Percentiles rank a stretch among this genome's conserved stretches.
Conservation (phyloP, 2,329 filamentous ascomycete species). For the Nothomitra cinnamomea region DNA sequence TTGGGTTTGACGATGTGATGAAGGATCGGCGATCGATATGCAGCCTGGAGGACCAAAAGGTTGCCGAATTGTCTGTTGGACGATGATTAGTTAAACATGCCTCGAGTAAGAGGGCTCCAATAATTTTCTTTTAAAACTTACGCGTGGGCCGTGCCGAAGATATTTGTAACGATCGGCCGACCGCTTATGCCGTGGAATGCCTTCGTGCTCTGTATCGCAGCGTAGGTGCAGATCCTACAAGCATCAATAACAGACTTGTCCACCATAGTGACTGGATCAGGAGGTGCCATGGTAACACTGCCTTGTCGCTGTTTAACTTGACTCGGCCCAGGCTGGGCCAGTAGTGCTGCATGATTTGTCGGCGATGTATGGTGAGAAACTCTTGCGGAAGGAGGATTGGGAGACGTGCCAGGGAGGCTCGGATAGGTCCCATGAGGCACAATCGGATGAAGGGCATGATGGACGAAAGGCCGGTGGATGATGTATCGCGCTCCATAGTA, state of each 20-base stretch:
- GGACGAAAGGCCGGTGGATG: constrained; percentile 64
- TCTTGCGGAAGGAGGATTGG: constrained; percentile 26
- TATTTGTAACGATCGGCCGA: constrained; percentile 78
- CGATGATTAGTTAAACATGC: constrained; percentile 15
- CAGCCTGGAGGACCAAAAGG: constrained; percentile 73
- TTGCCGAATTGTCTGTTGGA: constrained; percentile 79
- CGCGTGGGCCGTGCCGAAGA: constrained; percentile 91
- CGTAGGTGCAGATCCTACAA: constrained; percentile 40
- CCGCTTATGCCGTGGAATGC: constrained; percentile 56
- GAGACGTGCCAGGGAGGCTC: constrained; percentile 32
- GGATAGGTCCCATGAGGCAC: constrained; percentile 13
- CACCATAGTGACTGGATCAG: constrained; percentile 4
- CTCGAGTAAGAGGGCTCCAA: not conserved
- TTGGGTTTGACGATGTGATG: constrained; percentile 37
- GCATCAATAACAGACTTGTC: constrained; percentile 13
- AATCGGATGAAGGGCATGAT: constrained; percentile 38
- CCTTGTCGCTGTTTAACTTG: constrained; percentile 1
- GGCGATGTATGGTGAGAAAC: constrained; percentile 15
- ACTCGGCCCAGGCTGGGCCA: not conserved
- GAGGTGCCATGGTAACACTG: constrained; percentile 14
- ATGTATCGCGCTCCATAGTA: constrained; percentile 89
- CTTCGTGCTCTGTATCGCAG: constrained; percentile 68
- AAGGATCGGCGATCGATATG: constrained; percentile 50
- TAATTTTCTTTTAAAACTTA: constrained; percentile 36
- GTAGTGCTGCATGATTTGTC: not conserved